These are phyloP conservation scores for Fusarium lyarnte DNA, from an alignment of 2,329 filamentous ascomycete species.

Conservation along the genomic window DNA sequence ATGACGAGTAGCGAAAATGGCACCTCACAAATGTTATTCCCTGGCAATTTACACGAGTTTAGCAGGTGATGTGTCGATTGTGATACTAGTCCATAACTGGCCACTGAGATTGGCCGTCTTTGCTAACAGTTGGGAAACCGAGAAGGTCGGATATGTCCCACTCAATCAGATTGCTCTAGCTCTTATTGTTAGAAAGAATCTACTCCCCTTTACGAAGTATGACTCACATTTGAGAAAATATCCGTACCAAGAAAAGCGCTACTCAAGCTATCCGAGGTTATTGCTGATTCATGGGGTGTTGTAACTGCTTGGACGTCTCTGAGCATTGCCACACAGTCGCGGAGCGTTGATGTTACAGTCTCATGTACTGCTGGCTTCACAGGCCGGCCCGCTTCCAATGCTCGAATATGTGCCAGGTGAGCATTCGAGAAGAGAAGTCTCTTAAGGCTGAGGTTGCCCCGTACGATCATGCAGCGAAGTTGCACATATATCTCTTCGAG, in stretches of 20 bases:
- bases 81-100: conserved; percentile 11
- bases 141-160: conserved; percentile 42
- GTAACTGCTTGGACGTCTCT: conserved; percentile 16
- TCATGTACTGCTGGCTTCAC: conserved; percentile 39
- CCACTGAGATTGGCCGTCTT: conserved; percentile 19
- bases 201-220: not conserved
- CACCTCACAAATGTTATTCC: not conserved
- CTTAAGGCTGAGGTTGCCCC: conserved; percentile 40
- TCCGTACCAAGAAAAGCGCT: conserved; percentile 30
- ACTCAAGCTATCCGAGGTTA: conserved; percentile 20
- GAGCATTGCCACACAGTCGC: conserved; percentile 30
- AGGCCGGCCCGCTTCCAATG: conserved; percentile 33
- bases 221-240: conserved; percentile 33
- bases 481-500: conserved; percentile 34
- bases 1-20: conserved; percentile 53
- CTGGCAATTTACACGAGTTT: not conserved
- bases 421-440: conserved; percentile 38
- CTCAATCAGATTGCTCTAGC: conserved; percentile 36
- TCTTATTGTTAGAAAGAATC: conserved; percentile 4
- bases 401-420: conserved; percentile 38
- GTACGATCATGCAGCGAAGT: conserved; percentile 27
- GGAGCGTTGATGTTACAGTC: conserved; percentile 28
- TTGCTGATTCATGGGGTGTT: conserved; percentile 33
- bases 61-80: not conserved
- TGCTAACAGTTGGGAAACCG: conserved; percentile 25